Percentiles rank a stretch among this genome's conserved stretches.
phyloP scores from a whole-genome alignment of 371 early-diverging fungal species.

The Mycotypha africana region DNA sequence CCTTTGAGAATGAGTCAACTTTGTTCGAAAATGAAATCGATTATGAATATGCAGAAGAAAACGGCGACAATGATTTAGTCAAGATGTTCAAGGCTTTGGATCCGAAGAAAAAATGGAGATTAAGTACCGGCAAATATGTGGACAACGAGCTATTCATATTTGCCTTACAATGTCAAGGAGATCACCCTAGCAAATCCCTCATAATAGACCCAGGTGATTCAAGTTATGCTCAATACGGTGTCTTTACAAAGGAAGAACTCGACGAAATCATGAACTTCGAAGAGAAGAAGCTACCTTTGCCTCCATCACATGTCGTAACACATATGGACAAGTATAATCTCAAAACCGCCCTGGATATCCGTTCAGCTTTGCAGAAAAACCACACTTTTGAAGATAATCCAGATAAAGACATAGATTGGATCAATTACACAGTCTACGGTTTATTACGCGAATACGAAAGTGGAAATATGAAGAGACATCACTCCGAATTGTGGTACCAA shows the following conservation, averaged over 20 bases:
- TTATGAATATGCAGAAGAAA: too few species aligned
- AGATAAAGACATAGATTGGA: conserved; percentile 6
- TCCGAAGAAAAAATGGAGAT: conserved; percentile 4
- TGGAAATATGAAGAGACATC: conserved; percentile 8
- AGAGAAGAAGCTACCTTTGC: conserved; percentile 1
- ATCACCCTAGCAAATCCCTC: conserved; percentile 6
- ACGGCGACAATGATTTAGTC: too few species aligned
- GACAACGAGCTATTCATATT: conserved; percentile 10
- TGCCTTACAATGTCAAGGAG: conserved; percentile 7
- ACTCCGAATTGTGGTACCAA: conserved; percentile 12
- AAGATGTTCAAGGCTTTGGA: neutral
- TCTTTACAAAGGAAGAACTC: conserved; percentile 14
- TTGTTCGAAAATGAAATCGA: too few species aligned
- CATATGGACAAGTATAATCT: conserved; percentile 1
- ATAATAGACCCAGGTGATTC: conserved; percentile 7
- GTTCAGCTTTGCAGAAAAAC: conserved; percentile 6
- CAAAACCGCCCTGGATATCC: conserved; percentile 1
- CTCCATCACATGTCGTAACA: neutral
- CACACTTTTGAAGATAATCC: conserved; percentile 3
- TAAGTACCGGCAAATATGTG: conserved; percentile 7
- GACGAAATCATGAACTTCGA: conserved; percentile 5
- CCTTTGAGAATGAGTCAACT: too few species aligned
- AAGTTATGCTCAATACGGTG: conserved; percentile 2
- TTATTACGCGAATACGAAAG: conserved; percentile 12
- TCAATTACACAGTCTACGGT: conserved; percentile 3